phyloP scores from a whole-genome alignment of 2,329 filamentous ascomycete genomes.

The Trichocomaceae sp. region DNA sequence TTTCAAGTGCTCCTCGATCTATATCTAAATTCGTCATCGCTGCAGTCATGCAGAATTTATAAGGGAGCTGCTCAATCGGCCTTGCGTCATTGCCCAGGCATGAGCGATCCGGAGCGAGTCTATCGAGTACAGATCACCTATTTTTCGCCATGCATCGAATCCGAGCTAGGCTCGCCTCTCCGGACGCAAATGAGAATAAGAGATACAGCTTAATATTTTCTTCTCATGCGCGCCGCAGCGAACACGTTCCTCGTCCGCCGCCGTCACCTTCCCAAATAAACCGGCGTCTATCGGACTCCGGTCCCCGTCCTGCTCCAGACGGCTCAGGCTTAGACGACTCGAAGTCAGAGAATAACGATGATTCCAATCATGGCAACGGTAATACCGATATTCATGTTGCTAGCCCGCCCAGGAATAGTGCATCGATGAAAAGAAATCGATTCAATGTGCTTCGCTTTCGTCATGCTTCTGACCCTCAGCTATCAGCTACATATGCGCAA shows the following conservation, averaged over 20 bases:
- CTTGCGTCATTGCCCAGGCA: slow-evolving; percentile 7
- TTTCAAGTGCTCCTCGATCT: neutral
- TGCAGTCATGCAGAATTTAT: slow-evolving; percentile 6
- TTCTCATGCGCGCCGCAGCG: slow-evolving; percentile 28
- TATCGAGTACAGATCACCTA: neutral
- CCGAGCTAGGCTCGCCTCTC: slow-evolving; percentile 30
- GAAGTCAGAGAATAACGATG: slow-evolving; percentile 15
- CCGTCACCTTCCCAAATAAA: slow-evolving; percentile 23
- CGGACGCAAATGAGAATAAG: slow-evolving; percentile 26
- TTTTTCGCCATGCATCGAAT: slow-evolving; percentile 36
- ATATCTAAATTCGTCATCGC: neutral
- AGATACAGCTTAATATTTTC: slow-evolving; percentile 28
- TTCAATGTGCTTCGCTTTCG: slow-evolving; percentile 73
- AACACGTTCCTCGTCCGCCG: slow-evolving; percentile 30
- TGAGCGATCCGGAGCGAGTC: slow-evolving; percentile 7
- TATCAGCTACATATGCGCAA: slow-evolving; percentile 66
- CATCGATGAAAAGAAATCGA: slow-evolving; percentile 34
- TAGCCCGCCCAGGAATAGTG: neutral
- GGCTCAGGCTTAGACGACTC: slow-evolving; percentile 13
- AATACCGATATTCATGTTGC: neutral
- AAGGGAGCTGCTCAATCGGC: slow-evolving; percentile 7
- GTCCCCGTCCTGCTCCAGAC: slow-evolving; percentile 20
- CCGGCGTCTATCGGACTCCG: slow-evolving; percentile 31
- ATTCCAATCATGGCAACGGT: neutral
- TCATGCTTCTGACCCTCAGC: slow-evolving; percentile 86